Evolutionary conservation across 2,329 filamentous ascomycete species (phyloP).

Genomic region (Monilinia fructicola): DNA sequence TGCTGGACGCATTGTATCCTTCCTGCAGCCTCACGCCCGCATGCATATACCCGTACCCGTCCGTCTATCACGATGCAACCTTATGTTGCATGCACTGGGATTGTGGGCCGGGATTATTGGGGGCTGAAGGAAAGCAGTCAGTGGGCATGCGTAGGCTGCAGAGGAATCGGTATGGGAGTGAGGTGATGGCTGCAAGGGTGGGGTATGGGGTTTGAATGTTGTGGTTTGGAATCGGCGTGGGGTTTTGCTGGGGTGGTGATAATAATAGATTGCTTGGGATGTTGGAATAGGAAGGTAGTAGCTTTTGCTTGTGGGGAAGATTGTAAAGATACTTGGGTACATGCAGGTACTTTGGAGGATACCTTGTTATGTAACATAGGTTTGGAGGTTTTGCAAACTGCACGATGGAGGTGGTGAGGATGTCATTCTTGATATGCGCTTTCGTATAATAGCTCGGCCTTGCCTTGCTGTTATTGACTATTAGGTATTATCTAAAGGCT

Average conservation of each 20-base stretch:
- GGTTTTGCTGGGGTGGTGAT: constrained; percentile 10
- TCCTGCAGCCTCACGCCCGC: too few relatives aligned
- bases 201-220: background rate
- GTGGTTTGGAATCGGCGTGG: background rate
- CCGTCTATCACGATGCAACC: too few relatives aligned
- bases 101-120: too few relatives aligned
- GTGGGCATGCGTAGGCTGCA: too few relatives aligned
- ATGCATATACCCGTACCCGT: too few relatives aligned
- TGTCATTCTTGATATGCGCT: background rate
- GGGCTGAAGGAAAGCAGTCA: too few relatives aligned
- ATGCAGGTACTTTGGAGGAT: background rate
- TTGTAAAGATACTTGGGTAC: background rate
- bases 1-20: too few relatives aligned
- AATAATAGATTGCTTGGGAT: constrained; percentile 3
- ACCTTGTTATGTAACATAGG: background rate
- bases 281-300: constrained; percentile 2
- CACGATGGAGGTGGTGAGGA: background rate
- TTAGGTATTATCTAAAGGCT: background rate
- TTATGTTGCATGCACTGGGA: too few relatives aligned
- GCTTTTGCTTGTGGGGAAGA: background rate
- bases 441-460: background rate
- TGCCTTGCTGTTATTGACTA: background rate
- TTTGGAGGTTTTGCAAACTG: background rate
- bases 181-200: too few relatives aligned
- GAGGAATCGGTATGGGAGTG: too few relatives aligned